Evolutionary conservation across 345 rosid species (phyloP).

Genomic region (Eutrema yunnanense): DNA sequence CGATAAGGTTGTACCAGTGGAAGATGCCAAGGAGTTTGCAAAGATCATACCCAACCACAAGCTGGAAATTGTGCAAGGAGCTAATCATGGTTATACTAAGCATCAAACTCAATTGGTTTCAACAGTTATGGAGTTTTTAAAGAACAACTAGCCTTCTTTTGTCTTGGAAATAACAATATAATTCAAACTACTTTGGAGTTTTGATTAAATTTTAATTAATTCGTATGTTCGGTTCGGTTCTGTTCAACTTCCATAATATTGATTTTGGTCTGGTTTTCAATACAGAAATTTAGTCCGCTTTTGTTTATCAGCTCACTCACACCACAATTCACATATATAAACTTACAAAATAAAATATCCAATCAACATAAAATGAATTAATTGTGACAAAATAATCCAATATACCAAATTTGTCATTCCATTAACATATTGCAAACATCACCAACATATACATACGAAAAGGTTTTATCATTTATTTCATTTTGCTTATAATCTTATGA

Average conservation of each 20-base stretch:
- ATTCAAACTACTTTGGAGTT: too few relatives aligned
- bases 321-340: too few relatives aligned
- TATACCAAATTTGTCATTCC: neutral
- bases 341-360: too few relatives aligned
- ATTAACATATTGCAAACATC: neutral
- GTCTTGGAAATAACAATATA: neutral
- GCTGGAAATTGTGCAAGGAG: conserved; percentile 45
- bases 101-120: conserved; percentile 42
- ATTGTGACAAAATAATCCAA: too few relatives aligned
- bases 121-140: conserved; percentile 37
- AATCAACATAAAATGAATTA: too few relatives aligned
- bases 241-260: too few relatives aligned
- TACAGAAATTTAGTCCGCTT: too few relatives aligned
- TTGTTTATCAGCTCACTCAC: too few relatives aligned
- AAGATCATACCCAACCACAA: conserved; percentile 57
- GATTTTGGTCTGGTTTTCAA: too few relatives aligned
- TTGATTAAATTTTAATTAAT: too few relatives aligned
- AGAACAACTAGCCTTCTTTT: neutral
- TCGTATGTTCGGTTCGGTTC: neutral
- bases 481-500: neutral
- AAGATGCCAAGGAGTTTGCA: conserved; percentile 23
- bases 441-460: neutral
- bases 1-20: conserved; percentile 50
- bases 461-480: conserved; percentile 6
- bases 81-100: conserved; percentile 51